Conservation (phyloP, 2,329 filamentous ascomycete species). For the Verticillium nubilum region DNA sequence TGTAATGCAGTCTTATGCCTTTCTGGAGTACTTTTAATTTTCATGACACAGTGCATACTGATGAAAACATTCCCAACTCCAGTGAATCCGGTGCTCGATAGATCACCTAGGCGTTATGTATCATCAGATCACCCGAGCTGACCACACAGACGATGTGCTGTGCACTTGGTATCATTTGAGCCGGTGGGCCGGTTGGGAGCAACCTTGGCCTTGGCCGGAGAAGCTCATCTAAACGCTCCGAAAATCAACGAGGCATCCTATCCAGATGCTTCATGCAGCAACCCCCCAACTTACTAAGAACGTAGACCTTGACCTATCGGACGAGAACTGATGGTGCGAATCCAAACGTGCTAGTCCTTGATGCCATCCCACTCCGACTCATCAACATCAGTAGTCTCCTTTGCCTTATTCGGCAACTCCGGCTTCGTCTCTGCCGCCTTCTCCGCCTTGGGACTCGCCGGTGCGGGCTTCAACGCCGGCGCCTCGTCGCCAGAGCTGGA, state of each 20-base stretch:
- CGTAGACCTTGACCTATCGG: background rate
- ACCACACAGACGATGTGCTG: background rate
- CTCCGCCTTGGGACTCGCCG: constrained; percentile 2
- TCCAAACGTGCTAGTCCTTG: background rate
- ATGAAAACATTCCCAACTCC: too few relatives aligned
- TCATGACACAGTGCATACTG: too few relatives aligned
- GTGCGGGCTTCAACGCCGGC: background rate
- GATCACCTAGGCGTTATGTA: too few relatives aligned
- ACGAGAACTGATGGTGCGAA: background rate
- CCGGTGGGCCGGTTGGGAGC: background rate
- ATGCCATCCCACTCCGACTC: constrained; percentile 14
- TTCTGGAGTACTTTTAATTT: background rate
- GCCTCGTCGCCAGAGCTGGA: constrained; percentile 11
- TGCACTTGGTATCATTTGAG: background rate
- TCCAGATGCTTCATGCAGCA: background rate
- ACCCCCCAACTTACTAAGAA: background rate
- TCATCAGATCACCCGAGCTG: too few relatives aligned
- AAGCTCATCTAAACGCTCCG: background rate
- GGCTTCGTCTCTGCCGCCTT: constrained; percentile 3
- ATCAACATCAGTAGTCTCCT: background rate
- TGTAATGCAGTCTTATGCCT: background rate
- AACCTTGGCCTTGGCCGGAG: background rate
- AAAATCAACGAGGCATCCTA: background rate
- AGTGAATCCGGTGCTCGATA: too few relatives aligned
- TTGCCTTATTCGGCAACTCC: background rate